Evolutionary conservation across 371 early-diverging fungal genomes (phyloP).

Genomic region (Mortierella sp.): DNA sequence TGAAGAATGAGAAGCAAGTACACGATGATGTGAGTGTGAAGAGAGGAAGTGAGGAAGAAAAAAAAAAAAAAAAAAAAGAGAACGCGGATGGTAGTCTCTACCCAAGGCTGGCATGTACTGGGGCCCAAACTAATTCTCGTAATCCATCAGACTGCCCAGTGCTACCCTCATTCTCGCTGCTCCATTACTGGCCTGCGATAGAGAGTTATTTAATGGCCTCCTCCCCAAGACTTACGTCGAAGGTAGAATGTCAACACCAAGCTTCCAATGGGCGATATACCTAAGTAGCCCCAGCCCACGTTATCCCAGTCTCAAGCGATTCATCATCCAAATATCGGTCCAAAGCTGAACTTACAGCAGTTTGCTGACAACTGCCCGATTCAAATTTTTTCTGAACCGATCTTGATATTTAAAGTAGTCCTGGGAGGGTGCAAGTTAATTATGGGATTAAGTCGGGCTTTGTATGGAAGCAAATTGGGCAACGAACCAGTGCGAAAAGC

Average conservation of each 20-base stretch:
- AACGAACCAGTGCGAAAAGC: no score
- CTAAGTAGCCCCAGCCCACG: conserved; percentile 49
- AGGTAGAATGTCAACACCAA: conserved; percentile 55
- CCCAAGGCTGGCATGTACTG: conserved; percentile 41
- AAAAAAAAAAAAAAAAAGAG: neutral
- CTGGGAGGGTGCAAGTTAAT: neutral
- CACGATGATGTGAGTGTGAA: neutral
- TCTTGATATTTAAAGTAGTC: neutral
- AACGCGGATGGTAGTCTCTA: conserved; percentile 54
- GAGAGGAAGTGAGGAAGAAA: neutral
- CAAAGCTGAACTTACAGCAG: conserved; percentile 53
- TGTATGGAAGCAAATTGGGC: no score
- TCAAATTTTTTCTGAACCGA: conserved; percentile 10
- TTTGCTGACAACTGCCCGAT: conserved; percentile 50
- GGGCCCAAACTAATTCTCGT: conserved; percentile 55
- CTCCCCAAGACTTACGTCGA: conserved; percentile 39
- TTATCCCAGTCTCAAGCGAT: conserved; percentile 39
- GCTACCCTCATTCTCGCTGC: conserved; percentile 51
- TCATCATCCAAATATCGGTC: conserved; percentile 54
- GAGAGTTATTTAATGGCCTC: conserved; percentile 54
- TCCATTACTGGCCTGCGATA: conserved; percentile 56
- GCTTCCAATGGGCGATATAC: conserved; percentile 55
- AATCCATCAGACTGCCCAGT: conserved; percentile 54
- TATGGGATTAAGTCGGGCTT: neutral
- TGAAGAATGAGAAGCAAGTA: neutral